These are phyloP conservation scores for Pyrenochaeta sp. DNA, from an alignment of 2,329 filamentous ascomycete species.

Conservation along the genomic window DNA sequence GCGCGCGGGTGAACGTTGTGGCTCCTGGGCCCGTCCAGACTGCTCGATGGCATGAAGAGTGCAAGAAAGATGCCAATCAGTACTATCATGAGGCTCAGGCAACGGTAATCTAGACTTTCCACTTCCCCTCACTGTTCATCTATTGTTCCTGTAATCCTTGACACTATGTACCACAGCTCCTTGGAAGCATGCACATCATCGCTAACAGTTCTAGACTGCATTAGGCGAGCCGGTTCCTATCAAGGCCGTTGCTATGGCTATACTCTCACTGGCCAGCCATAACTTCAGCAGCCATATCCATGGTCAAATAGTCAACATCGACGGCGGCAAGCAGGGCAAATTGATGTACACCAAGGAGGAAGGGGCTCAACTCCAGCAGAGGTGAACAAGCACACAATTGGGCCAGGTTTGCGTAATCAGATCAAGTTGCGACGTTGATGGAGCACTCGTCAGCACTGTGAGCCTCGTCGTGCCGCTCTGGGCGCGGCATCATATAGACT, in stretches of 20 bases:
- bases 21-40: constrained; percentile 59
- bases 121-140: background rate
- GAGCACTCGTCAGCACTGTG: background rate
- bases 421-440: background rate
- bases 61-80: constrained; percentile 49
- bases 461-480: background rate
- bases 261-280: constrained; percentile 58
- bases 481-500: background rate
- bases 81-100: constrained; percentile 55
- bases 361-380: constrained; percentile 3
- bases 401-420: no score
- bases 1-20: constrained; percentile 57
- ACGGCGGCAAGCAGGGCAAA: constrained; percentile 54
- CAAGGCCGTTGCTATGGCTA: constrained; percentile 54
- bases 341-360: constrained; percentile 52
- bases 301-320: constrained; percentile 57
- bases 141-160: no score
- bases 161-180: background rate
- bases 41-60: constrained; percentile 53
- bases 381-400: background rate
- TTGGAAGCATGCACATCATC: background rate
- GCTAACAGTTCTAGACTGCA: constrained; percentile 37
- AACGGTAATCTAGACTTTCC: constrained; percentile 37
- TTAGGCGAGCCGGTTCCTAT: constrained; percentile 50
- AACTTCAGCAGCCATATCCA: constrained; percentile 55